Percentiles rank a stretch among this genome's conserved stretches.
phyloP scores from a whole-genome alignment of 306 rosid species.

The Fagus sylvatica region DNA sequence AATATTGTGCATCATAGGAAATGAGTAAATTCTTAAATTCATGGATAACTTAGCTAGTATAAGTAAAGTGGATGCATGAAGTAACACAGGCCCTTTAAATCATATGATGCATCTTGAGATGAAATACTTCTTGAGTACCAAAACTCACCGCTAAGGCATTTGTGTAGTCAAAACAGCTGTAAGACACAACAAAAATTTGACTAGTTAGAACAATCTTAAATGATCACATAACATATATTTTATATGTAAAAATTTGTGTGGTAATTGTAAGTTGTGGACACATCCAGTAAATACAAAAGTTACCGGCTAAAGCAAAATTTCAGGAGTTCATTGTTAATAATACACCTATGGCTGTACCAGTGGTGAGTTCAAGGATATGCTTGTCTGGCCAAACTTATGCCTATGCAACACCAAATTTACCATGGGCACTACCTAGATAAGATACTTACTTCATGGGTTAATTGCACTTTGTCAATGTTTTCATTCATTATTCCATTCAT shows the following conservation, averaged over 20 bases:
- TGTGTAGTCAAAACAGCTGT: conserved; percentile 96
- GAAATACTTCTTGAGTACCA: conserved; percentile 13
- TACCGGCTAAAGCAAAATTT: not conserved
- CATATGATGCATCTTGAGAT: conserved; percentile 9
- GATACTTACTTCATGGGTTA: not conserved
- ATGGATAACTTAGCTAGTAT: not conserved
- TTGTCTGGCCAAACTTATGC: not conserved
- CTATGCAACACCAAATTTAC: not conserved
- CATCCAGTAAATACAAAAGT: not conserved
- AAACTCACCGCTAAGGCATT: conserved; percentile 89
- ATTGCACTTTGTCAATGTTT: not conserved
- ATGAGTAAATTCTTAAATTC: conserved; percentile 9
- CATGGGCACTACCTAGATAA: not conserved
- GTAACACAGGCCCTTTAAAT: not conserved
- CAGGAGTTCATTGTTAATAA: not conserved
- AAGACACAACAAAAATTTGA: conserved; percentile 23
- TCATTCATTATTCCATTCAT: not conserved
- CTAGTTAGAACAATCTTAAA: conserved; percentile 27
- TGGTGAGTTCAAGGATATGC: not conserved
- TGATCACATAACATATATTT: not conserved
- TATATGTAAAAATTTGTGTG: not conserved
- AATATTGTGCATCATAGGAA: not conserved
- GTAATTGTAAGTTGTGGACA: not conserved
- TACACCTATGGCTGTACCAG: not conserved
- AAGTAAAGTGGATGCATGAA: conserved; percentile 12